Percentiles rank a stretch among this genome's conserved stretches.
Evolutionary conservation across 768 basidiomycete species (phyloP).

Genomic region (Boletus sensibilis): DNA sequence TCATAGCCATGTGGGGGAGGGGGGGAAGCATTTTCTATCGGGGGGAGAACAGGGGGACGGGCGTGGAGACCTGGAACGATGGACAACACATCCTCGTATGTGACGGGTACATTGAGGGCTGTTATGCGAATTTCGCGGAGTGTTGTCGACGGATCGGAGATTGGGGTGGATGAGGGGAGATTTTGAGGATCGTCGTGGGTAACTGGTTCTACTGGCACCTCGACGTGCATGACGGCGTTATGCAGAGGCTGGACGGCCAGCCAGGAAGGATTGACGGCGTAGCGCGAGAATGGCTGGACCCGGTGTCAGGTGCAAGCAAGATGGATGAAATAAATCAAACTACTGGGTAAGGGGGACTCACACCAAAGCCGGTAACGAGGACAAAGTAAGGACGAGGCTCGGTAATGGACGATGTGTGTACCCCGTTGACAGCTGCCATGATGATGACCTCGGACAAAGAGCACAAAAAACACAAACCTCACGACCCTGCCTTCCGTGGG

Average conservation of each 20-base stretch:
- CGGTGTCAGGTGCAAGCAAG: conserved; percentile 17
- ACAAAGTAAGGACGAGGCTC: conserved; percentile 42
- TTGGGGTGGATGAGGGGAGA: neutral
- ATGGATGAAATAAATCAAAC: conserved; percentile 22
- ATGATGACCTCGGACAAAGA: conserved; percentile 3
- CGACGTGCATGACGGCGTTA: conserved; percentile 48
- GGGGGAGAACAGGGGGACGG: conserved; percentile 51
- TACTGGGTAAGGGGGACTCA: conserved; percentile 37
- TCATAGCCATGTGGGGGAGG: conserved; percentile 55
- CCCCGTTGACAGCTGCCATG: conserved; percentile 35
- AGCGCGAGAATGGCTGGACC: conserved; percentile 54
- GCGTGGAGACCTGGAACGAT: conserved; percentile 58
- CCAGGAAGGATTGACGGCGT: conserved; percentile 68
- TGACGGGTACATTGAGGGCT: conserved; percentile 54
- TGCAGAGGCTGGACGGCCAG: conserved; percentile 63
- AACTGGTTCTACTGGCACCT: conserved; percentile 31
- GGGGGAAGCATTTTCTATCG: conserved; percentile 39
- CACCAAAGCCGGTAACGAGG: conserved; percentile 54
- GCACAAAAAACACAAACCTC: neutral
- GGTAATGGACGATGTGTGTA: conserved; percentile 12
- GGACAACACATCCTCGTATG: conserved; percentile 55
- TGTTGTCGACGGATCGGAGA: conserved; percentile 9
- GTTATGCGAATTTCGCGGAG: conserved; percentile 57
- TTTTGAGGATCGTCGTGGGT: conserved; percentile 15
- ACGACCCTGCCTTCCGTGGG: neutral